Percentiles rank a stretch among this genome's conserved stretches.
Evolutionary conservation across 2,329 filamentous ascomycete species (phyloP).

Genomic region (Pseudogymnoascus destructans): DNA sequence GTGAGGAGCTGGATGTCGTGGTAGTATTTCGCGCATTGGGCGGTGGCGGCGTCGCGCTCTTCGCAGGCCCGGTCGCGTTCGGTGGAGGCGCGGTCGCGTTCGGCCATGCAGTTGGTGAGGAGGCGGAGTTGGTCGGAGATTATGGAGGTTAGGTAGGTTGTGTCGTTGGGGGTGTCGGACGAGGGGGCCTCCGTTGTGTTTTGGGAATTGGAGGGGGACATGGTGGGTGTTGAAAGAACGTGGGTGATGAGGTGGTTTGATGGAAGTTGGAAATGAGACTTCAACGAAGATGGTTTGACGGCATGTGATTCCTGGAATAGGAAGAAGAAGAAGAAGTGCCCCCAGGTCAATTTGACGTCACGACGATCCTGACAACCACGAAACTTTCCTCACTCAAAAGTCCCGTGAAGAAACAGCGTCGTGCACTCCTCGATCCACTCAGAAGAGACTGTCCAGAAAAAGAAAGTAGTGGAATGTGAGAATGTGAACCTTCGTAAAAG

Average conservation of each 20-base stretch:
- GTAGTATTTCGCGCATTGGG: slow-evolving; percentile 10
- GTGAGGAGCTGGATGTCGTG: slow-evolving; percentile 4
- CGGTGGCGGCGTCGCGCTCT: slow-evolving; percentile 7
- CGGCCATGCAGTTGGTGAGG: not conserved
- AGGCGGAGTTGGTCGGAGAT: not conserved
- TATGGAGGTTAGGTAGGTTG: not conserved
- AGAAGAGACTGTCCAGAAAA: not conserved
- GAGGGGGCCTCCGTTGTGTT: not conserved
- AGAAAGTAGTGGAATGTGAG: not conserved
- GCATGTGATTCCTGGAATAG: not conserved
- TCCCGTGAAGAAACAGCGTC: not conserved
- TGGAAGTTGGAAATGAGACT: not conserved
- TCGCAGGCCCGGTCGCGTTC: slow-evolving; percentile 9
- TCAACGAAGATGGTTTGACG: not conserved
- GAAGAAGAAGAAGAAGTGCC: not conserved
- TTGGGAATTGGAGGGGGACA: not conserved
- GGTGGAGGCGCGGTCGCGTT: slow-evolving; percentile 8
- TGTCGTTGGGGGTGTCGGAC: not conserved
- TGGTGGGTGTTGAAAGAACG: not conserved
- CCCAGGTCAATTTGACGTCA: too few relatives aligned
- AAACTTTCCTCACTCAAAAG: not conserved
- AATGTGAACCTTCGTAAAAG: not conserved
- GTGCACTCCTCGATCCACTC: not conserved
- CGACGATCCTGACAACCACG: not conserved
- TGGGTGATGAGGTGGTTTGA: not conserved